Percentiles rank a stretch among this genome's conserved stretches.
These are phyloP conservation scores for Pythium vanterpoolii DNA, from an alignment of 352 stramenopile genomes.

Conservation along the genomic window DNA sequence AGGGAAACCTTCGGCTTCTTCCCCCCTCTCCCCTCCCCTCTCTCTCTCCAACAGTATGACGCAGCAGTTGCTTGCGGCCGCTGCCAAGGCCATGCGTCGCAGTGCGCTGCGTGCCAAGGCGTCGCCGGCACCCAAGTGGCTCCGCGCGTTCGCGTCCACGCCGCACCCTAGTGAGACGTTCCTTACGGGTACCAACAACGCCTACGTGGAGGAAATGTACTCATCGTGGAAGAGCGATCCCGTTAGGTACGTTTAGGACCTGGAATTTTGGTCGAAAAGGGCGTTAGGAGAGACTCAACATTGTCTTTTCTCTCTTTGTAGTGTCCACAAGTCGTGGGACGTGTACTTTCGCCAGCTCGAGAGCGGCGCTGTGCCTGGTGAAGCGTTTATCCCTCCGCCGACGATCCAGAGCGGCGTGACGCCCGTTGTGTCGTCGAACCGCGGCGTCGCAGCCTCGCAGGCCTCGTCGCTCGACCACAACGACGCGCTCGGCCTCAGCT, in stretches of 20 bases:
- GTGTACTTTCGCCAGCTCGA: constrained; percentile 86
- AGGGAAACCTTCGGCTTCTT: neutral
- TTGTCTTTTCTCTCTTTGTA: constrained; percentile 5
- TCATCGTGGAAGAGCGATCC: constrained; percentile 91
- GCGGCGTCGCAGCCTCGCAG: constrained; percentile 21
- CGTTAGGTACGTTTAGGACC: constrained; percentile 34
- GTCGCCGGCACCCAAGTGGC: constrained; percentile 20
- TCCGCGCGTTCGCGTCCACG: constrained; percentile 55
- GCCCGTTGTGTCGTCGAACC: constrained; percentile 45
- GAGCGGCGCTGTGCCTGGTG: constrained; percentile 67
- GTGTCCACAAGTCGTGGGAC: constrained; percentile 86
- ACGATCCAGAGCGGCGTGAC: constrained; percentile 75
- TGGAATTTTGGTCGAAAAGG: neutral
- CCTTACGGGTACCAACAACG: constrained; percentile 91
- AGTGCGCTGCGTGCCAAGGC: constrained; percentile 32
- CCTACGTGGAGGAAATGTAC: constrained; percentile 99
- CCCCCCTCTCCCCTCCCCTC: neutral
- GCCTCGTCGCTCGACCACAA: constrained; percentile 46
- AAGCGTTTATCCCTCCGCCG: constrained; percentile 81
- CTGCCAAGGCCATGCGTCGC: constrained; percentile 50
- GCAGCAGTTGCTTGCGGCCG: constrained; percentile 53
- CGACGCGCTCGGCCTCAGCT: constrained; percentile 90
- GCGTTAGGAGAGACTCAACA: neutral
- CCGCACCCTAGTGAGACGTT: constrained; percentile 90
- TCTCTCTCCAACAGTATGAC: constrained; percentile 34